Conservation (phyloP, 228 moss, liverwort and hornwort species). For the Sphagnum magellanicum region DNA sequence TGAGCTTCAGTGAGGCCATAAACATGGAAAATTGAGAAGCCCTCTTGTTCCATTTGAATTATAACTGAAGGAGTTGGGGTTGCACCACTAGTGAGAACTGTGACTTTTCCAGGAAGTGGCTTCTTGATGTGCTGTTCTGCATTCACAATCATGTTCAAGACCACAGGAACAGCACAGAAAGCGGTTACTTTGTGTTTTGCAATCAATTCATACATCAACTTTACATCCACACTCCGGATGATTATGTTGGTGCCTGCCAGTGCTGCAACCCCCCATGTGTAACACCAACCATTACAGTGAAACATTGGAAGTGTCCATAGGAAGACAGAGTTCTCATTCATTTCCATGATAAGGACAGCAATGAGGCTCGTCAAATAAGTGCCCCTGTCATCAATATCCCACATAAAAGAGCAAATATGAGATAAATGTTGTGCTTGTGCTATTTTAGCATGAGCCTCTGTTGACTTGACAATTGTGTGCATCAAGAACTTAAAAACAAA, state of each 20-base stretch:
- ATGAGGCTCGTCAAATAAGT: conserved; percentile 58
- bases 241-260: conserved; percentile 61
- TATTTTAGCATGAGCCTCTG: too few relatives aligned
- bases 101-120: conserved; percentile 35
- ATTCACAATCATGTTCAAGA: conserved; percentile 70
- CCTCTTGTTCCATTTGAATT: conserved; percentile 49
- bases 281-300: conserved; percentile 85
- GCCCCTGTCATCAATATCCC: conserved; percentile 22
- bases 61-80: conserved; percentile 66
- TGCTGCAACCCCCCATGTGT: conserved; percentile 58
- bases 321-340: conserved; percentile 42
- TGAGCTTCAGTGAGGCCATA: conserved; percentile 75
- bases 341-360: conserved; percentile 44
- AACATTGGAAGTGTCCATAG: conserved; percentile 85
- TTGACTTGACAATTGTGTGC: too few relatives aligned
- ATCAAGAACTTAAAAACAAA: too few relatives aligned
- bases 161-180: conserved; percentile 69
- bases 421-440: too few relatives aligned
- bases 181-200: conserved; percentile 53
- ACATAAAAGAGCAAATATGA: too few relatives aligned
- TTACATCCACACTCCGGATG: conserved; percentile 41
- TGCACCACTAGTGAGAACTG: conserved; percentile 61
- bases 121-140: conserved; percentile 39
- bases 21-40: conserved; percentile 57
- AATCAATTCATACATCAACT: conserved; percentile 45